A percentile compares a stretch with the other conserved stretches of the same genome.
phyloP scores from a whole-genome alignment of 441 rosid species.

The Jatropha multifida region DNA sequence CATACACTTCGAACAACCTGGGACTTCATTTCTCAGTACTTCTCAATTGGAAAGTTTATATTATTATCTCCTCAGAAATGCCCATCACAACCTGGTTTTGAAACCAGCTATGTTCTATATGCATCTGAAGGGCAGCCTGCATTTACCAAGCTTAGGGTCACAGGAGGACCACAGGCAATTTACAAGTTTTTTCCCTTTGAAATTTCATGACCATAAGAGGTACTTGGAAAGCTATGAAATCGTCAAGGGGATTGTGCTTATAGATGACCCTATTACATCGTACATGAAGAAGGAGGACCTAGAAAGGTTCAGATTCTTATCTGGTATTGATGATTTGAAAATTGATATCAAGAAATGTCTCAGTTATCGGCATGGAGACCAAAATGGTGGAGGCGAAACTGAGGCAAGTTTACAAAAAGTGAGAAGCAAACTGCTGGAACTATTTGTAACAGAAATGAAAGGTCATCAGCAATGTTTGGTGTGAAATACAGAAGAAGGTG shows the following conservation, averaged over 20 bases:
- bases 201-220: slow-evolving; percentile 47
- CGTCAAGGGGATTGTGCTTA: slow-evolving; percentile 57
- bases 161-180: slow-evolving; percentile 34
- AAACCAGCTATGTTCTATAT: slow-evolving; percentile 32
- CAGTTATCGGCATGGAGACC: slow-evolving; percentile 27
- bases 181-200: slow-evolving; percentile 45
- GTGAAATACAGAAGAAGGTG: slow-evolving; percentile 44
- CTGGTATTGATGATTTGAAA: slow-evolving; percentile 42
- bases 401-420: slow-evolving; percentile 14
- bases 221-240: slow-evolving; percentile 39
- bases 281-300: slow-evolving; percentile 36
- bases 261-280: slow-evolving; percentile 46
- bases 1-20: slow-evolving; percentile 49
- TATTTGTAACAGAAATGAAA: slow-evolving; percentile 19
- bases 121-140: slow-evolving; percentile 48
- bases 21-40: slow-evolving; percentile 44
- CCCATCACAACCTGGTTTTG: slow-evolving; percentile 38
- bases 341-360: slow-evolving; percentile 38
- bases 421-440: slow-evolving; percentile 20
- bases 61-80: slow-evolving; percentile 46
- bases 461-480: slow-evolving; percentile 24
- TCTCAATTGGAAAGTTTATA: slow-evolving; percentile 52
- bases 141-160: slow-evolving; percentile 31
- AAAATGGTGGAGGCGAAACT: slow-evolving; percentile 27
- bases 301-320: slow-evolving; percentile 45